A percentile compares a stretch with the other conserved stretches of the same genome.
Evolutionary conservation across 176 grass and related monocot species (phyloP).

Genomic region (Juncus inflexus): DNA sequence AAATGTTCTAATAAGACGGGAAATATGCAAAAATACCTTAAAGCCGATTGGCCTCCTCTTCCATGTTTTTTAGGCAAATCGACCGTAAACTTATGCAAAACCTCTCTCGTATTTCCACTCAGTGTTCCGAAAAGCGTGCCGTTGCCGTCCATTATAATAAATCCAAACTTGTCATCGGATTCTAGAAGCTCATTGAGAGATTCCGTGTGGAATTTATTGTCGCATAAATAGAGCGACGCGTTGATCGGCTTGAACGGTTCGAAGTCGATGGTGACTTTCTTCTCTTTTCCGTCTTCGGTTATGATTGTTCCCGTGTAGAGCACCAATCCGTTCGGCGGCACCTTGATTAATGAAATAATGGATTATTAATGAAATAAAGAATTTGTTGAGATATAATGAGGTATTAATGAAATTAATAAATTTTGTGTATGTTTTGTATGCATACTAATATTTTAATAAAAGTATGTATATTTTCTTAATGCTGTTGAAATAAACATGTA

Average conservation of each 20-base stretch:
- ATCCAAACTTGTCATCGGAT: conserved; percentile 74
- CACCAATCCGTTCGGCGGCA: conserved; percentile 63
- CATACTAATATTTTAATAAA: no score
- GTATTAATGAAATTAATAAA: no score
- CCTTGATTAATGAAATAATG: background rate
- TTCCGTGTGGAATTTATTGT: conserved; percentile 75
- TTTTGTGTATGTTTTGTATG: no score
- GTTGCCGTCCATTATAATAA: conserved; percentile 80
- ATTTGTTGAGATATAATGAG: no score
- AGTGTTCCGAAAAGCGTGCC: conserved; percentile 68
- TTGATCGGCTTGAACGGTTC: conserved; percentile 29
- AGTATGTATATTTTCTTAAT: no score
- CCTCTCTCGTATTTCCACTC: conserved; percentile 65
- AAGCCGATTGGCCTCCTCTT: conserved; percentile 66
- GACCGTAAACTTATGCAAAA: conserved; percentile 67
- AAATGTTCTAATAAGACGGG: no score
- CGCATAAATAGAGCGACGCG: conserved; percentile 64
- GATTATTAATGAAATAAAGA: no score
- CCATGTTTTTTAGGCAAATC: conserved; percentile 83
- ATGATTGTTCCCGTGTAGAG: conserved; percentile 70
- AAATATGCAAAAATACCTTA: background rate
- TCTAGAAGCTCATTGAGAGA: conserved; percentile 72
- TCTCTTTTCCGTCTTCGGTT: conserved; percentile 75
- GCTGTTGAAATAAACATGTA: no score
- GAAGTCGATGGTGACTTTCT: conserved; percentile 67